These are phyloP conservation scores for Heliamphora exappendiculata DNA, from an alignment of 148 eudicot genomes.

Conservation along the genomic window DNA sequence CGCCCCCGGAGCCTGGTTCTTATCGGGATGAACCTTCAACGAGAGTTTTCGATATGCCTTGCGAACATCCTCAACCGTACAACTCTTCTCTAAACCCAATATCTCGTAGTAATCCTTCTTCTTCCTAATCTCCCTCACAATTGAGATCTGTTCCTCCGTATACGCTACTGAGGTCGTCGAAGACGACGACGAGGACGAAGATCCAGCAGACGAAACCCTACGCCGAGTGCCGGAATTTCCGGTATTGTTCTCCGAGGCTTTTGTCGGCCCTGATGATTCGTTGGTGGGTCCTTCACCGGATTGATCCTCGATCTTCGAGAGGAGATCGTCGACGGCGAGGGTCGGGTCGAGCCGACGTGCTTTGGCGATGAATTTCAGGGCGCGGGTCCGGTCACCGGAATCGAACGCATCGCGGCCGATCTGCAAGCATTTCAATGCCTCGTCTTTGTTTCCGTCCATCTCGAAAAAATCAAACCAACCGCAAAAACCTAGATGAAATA, in stretches of 20 bases:
- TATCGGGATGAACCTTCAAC: slow-evolving; percentile 55
- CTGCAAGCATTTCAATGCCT: slow-evolving; percentile 39
- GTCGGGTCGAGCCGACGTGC: slow-evolving; percentile 49
- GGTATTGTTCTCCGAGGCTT: neutral
- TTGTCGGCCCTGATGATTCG: neutral
- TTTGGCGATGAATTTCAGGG: slow-evolving; percentile 35
- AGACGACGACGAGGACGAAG: slow-evolving; percentile 12
- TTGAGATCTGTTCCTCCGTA: slow-evolving; percentile 38
- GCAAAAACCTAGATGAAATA: neutral
- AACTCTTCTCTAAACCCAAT: slow-evolving; percentile 37
- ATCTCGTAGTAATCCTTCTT: slow-evolving; percentile 53
- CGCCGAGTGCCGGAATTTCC: slow-evolving; percentile 19
- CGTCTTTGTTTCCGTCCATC: slow-evolving; percentile 61
- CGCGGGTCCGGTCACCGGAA: slow-evolving; percentile 34
- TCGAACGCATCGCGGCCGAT: slow-evolving; percentile 29
- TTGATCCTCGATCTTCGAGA: slow-evolving; percentile 14
- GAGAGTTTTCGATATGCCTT: slow-evolving; percentile 53
- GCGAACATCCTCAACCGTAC: slow-evolving; percentile 38
- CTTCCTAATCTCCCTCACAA: slow-evolving; percentile 43
- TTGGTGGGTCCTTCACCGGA: slow-evolving; percentile 13
- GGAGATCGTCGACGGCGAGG: slow-evolving; percentile 25
- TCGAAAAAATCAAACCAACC: neutral
- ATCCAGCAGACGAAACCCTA: slow-evolving; percentile 25
- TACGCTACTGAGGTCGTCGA: slow-evolving; percentile 17
- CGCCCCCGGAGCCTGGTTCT: slow-evolving; percentile 48